Evolutionary conservation across 2,329 filamentous ascomycete species (phyloP).

Genomic region (Parastagonospora avenae): DNA sequence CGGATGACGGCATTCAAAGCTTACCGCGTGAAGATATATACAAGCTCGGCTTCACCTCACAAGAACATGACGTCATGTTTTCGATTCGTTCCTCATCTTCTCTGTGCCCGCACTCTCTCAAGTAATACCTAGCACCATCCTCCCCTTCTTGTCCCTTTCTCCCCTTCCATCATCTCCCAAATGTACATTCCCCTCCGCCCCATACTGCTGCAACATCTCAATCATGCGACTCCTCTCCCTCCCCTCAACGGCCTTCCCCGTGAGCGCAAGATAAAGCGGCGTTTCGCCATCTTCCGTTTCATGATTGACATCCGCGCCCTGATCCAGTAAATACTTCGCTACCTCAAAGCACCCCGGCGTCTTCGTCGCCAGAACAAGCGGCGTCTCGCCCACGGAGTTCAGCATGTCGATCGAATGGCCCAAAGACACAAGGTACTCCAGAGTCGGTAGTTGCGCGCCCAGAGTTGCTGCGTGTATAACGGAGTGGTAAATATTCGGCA

Average conservation of each 20-base stretch:
- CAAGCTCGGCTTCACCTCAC: no score
- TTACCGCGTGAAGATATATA: no score
- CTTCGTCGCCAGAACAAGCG: constrained; percentile 37
- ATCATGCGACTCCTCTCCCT: constrained; percentile 36
- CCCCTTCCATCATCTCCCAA: constrained; percentile 15
- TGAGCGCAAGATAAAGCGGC: constrained; percentile 31
- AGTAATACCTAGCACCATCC: constrained; percentile 22
- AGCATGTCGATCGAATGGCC: constrained; percentile 34
- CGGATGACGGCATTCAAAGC: no score
- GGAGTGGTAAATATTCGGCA: constrained; percentile 24
- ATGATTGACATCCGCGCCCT: constrained; percentile 39
- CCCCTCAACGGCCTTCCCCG: constrained; percentile 22
- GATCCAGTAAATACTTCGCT: constrained; percentile 34
- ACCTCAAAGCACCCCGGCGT: constrained; percentile 32
- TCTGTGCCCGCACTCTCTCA: neutral
- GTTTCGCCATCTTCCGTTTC: constrained; percentile 25
- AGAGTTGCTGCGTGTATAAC: constrained; percentile 37
- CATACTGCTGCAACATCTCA: constrained; percentile 33
- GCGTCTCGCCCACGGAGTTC: constrained; percentile 36
- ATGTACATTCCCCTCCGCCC: constrained; percentile 29
- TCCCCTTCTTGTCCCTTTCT: constrained; percentile 27
- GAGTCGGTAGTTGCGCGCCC: constrained; percentile 30
- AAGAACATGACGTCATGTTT: no score
- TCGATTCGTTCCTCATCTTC: no score
- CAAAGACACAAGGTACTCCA: constrained; percentile 31